Base-by-base conservation (phyloP, 2,329 filamentous ascomycete genomes). In the Sporothrix euskadiensis region DNA sequence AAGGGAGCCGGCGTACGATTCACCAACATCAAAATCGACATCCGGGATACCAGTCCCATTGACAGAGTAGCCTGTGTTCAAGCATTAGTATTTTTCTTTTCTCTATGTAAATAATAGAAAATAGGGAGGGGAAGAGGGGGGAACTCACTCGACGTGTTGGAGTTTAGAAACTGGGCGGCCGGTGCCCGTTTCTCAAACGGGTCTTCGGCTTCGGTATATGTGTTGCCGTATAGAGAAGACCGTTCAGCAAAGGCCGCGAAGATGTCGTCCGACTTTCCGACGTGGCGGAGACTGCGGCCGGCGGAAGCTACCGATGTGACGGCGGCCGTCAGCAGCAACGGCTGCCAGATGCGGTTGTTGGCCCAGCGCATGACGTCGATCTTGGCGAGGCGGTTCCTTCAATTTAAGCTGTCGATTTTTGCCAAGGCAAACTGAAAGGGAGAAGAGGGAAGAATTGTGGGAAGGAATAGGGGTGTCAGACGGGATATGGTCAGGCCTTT, bases 1-100 rank as follows among this genome's bases (percentile, higher is more conserved):
- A 39, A 91, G 79, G 22, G 87, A 79, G 22, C 89, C 89, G n/a
- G 89, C 86, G 76, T 91, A 91, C 0, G 87, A 89, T 80, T 91
- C 89, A 71, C 88, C 87, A 57, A 92, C 82, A 75, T 94, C 91
- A 75, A 92, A 94, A 35, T 86, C 79, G 0, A 94, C 89, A 22
- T 92, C 89, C 0, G 92, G 92, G 66, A 94, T 87, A 0, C 81
- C 83, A 2, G 84, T 85, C 2, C 91, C 89, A 76, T 93, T 87
- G 56, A 92, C 88, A 30, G 85, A 86, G 75, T 89, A 92, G 76
- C 85, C 88, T 90, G 26, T 52, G 35, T 35, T 35, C 4, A 35
- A 35, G 35, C 8, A 35, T 35, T 35, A 35, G 35, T 35, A 35
- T 35, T 35, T 3, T 3, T 35, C 4, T 35, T 35, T 35, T 35